Percentiles rank a stretch among this genome's conserved stretches.
These are phyloP conservation scores for Exidia glandulosa DNA, from an alignment of 768 basidiomycete species.

Conservation along the genomic window DNA sequence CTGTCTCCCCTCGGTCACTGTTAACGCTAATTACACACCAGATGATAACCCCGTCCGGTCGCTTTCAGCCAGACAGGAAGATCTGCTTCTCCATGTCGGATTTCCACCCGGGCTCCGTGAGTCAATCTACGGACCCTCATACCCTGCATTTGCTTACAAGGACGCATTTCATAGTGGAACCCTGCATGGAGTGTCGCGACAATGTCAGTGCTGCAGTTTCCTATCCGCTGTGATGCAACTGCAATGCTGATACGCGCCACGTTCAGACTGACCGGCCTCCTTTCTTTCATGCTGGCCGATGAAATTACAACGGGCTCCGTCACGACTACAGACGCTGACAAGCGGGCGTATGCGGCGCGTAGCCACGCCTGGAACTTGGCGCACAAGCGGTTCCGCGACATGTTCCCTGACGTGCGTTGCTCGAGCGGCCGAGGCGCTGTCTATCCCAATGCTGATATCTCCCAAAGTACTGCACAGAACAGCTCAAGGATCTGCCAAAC, in stretches of 20 bases:
- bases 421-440: neutral
- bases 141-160: neutral
- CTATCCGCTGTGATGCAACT: slow-evolving; percentile 4
- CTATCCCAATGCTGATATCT: slow-evolving; percentile 8
- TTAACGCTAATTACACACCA: slow-evolving; percentile 19
- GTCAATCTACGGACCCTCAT: slow-evolving; percentile 20
- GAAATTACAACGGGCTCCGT: slow-evolving; percentile 96
- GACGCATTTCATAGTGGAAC: slow-evolving; percentile 54
- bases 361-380: slow-evolving; percentile 81
- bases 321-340: slow-evolving; percentile 68
- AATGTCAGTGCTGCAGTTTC: slow-evolving; percentile 47
- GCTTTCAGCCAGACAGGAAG: slow-evolving; percentile 86
- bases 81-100: slow-evolving; percentile 99
- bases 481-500: slow-evolving; percentile 71
- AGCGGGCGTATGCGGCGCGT: slow-evolving; percentile 58
- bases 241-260: too few species aligned
- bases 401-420: slow-evolving; percentile 74
- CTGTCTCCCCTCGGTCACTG: slow-evolving; percentile 5
- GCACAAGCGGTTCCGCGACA: slow-evolving; percentile 73
- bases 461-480: slow-evolving; percentile 55
- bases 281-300: slow-evolving; percentile 91
- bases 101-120: slow-evolving; percentile 79
- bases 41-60: slow-evolving; percentile 88
- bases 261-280: slow-evolving; percentile 87
- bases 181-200: slow-evolving; percentile 93